A percentile compares a stretch with the other conserved stretches of the same genome.
phyloP scores from a whole-genome alignment of 805 yeast genomes.

The Wickerhamiella shivajii region DNA sequence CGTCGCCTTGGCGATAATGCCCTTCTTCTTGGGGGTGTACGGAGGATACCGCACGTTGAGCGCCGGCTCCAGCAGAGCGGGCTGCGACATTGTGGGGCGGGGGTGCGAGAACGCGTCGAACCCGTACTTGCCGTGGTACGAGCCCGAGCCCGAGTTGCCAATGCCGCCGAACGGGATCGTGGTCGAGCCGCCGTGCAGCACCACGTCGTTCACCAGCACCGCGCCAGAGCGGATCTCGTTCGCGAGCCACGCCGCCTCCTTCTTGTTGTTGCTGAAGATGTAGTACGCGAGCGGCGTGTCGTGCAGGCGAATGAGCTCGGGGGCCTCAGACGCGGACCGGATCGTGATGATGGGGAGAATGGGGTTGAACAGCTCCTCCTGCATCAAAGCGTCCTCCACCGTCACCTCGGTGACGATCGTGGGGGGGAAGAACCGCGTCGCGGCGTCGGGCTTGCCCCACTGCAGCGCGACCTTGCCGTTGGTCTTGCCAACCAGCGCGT shows the following conservation, averaged over 20 bases:
- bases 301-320: slow-evolving; percentile 27
- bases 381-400: slow-evolving; percentile 60
- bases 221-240: slow-evolving; percentile 53
- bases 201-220: slow-evolving; percentile 46
- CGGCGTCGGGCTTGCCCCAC: slow-evolving; percentile 23
- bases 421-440: slow-evolving; percentile 47
- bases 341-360: slow-evolving; percentile 58
- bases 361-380: slow-evolving; percentile 73
- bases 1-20: slow-evolving; percentile 17
- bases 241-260: slow-evolving; percentile 37
- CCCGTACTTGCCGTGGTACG: slow-evolving; percentile 58
- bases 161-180: slow-evolving; percentile 79
- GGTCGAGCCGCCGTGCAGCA: slow-evolving; percentile 49
- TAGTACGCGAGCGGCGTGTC: slow-evolving; percentile 77
- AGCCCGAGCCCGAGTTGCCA: slow-evolving; percentile 66
- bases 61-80: slow-evolving; percentile 45
- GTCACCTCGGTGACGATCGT: slow-evolving; percentile 50
- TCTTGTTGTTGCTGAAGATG: slow-evolving; percentile 38
- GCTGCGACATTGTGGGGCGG: slow-evolving; percentile 47
- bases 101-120: slow-evolving; percentile 56
- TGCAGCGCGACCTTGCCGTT: slow-evolving; percentile 19
- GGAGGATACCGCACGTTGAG: slow-evolving; percentile 52
- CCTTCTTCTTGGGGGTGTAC: slow-evolving; percentile 20
- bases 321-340: slow-evolving; percentile 22
- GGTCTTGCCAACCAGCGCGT: slow-evolving; percentile 27